These are phyloP conservation scores for Coniferiporia sulphurascens DNA, from an alignment of 1,284 basidiomycete genomes.

Conservation along the genomic window DNA sequence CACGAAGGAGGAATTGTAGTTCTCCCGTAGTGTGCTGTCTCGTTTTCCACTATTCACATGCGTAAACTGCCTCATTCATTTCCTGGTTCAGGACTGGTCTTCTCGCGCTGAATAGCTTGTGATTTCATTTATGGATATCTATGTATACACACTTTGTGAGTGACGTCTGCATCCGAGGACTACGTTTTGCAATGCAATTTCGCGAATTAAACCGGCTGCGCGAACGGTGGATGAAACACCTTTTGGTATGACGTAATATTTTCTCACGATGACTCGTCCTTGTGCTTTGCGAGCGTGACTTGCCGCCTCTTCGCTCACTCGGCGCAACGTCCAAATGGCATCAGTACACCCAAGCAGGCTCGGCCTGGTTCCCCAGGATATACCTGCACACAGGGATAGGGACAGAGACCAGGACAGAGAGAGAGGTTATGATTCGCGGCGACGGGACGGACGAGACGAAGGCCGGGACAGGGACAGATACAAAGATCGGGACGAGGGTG, in stretches of 20 bases:
- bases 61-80: background rate
- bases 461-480: slow-evolving; percentile 14
- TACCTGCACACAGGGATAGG: slow-evolving; percentile 21
- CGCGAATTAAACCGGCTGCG: too few species aligned
- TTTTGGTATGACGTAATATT: background rate
- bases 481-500: background rate
- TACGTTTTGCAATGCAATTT: too few species aligned
- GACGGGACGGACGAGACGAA: slow-evolving; percentile 21
- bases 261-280: background rate
- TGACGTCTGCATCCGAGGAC: too few species aligned
- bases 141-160: too few species aligned
- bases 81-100: background rate
- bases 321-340: slow-evolving; percentile 39
- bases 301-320: background rate
- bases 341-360: slow-evolving; percentile 60
- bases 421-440: slow-evolving; percentile 3
- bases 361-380: slow-evolving; percentile 45
- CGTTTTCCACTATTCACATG: background rate
- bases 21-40: background rate
- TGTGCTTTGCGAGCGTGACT: too few species aligned
- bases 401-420: slow-evolving; percentile 23
- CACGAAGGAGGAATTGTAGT: slow-evolving; percentile 30
- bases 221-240: too few species aligned
- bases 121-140: too few species aligned
- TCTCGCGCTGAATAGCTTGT: background rate